phyloP scores from a whole-genome alignment of 2,329 filamentous ascomycete genomes.

The Xylaria sp. region DNA sequence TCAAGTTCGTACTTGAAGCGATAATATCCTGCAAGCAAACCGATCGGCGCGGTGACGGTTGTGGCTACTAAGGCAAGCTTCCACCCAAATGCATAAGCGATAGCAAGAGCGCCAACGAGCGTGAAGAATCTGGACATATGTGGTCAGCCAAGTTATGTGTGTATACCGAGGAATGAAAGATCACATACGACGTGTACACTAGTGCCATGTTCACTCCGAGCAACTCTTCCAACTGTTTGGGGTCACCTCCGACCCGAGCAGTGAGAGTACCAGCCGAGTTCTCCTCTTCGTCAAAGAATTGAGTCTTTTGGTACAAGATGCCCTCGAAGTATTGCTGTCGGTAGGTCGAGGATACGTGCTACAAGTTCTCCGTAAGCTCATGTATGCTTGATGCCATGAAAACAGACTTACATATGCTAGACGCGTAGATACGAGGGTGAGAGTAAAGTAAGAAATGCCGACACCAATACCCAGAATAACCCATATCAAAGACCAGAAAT shows the following conservation, averaged over 20 bases:
- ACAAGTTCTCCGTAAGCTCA: slow-evolving; percentile 17
- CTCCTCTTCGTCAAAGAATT: slow-evolving; percentile 66
- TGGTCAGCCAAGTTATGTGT: slow-evolving; percentile 1
- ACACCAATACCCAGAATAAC: slow-evolving; percentile 60
- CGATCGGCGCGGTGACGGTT: slow-evolving; percentile 63
- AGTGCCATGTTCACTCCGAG: slow-evolving; percentile 69
- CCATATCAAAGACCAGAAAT: slow-evolving; percentile 73
- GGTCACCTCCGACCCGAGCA: slow-evolving; percentile 60
- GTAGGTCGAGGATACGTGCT: slow-evolving; percentile 58
- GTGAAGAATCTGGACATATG: slow-evolving; percentile 56
- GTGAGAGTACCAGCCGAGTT: slow-evolving; percentile 67
- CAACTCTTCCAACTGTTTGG: slow-evolving; percentile 66
- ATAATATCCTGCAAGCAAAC: slow-evolving; percentile 55
- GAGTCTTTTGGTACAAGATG: slow-evolving; percentile 63
- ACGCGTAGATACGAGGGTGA: slow-evolving; percentile 52
- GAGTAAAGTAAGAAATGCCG: slow-evolving; percentile 59
- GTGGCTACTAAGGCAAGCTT: slow-evolving; percentile 73
- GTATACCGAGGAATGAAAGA: not conserved
- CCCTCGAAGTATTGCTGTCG: slow-evolving; percentile 66
- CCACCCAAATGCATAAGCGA: slow-evolving; percentile 77
- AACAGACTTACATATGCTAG: slow-evolving; percentile 47
- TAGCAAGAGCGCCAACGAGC: slow-evolving; percentile 66
- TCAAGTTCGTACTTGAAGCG: slow-evolving; percentile 65
- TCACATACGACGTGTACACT: slow-evolving; percentile 56
- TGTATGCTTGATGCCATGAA: not conserved